phyloP scores from a whole-genome alignment of 352 stramenopile species.

The Phytopythium mirpurense region DNA sequence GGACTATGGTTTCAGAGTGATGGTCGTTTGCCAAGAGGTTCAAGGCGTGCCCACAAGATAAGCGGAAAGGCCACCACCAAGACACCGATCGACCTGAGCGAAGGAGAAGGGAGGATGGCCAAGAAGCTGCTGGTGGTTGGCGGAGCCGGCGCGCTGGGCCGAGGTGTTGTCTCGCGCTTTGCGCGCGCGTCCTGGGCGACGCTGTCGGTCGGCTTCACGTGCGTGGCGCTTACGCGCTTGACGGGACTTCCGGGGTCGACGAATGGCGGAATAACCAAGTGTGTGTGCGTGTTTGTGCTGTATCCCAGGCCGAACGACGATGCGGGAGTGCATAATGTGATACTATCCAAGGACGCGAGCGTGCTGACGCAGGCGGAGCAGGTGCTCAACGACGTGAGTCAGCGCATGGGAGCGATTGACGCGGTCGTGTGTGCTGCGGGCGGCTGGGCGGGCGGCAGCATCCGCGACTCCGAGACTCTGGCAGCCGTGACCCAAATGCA shows the following conservation, averaged over 20 bases:
- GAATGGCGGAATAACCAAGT: too few species aligned
- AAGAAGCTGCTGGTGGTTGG: conserved; percentile 79
- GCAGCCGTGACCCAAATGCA: conserved; percentile 66
- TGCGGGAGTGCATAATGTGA: conserved; percentile 26
- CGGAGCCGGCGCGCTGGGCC: conserved; percentile 66
- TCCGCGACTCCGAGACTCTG: conserved; percentile 59
- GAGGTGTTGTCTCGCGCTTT: conserved; percentile 60
- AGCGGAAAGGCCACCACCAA: not conserved
- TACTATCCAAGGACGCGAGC: conserved; percentile 40
- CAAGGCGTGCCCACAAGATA: not conserved
- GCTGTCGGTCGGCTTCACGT: conserved; percentile 68
- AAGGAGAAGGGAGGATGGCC: conserved; percentile 11
- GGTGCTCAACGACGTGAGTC: conserved; percentile 48
- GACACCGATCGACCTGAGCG: not conserved
- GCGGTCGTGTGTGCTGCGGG: conserved; percentile 77
- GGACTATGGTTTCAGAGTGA: conserved; percentile 4
- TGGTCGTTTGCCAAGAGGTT: conserved; percentile 1
- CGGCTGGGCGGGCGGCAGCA: conserved; percentile 74
- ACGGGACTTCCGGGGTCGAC: too few species aligned
- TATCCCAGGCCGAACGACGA: conserved; percentile 40
- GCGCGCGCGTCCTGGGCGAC: conserved; percentile 54
- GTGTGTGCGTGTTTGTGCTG: too few species aligned
- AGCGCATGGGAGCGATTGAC: conserved; percentile 48
- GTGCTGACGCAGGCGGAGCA: conserved; percentile 44
- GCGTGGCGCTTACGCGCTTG: conserved; percentile 9